These are phyloP conservation scores for Cryphonectria radicalis DNA, from an alignment of 2,329 filamentous ascomycete species.

Conservation along the genomic window DNA sequence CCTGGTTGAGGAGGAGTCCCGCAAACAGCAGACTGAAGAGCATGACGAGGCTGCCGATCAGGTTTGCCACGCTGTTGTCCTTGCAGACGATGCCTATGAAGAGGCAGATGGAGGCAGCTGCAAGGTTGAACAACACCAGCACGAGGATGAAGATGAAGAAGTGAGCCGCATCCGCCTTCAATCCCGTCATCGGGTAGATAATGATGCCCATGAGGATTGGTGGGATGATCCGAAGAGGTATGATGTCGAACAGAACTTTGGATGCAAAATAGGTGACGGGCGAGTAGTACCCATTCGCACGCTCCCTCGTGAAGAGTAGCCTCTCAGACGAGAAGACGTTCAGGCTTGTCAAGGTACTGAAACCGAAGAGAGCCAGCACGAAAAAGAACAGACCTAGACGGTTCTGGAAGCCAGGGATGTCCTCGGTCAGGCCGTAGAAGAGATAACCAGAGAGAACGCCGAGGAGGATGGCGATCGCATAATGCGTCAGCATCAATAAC, in stretches of 20 bases:
- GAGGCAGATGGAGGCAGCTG: constrained; percentile 88
- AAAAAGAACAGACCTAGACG: constrained; percentile 97
- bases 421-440: constrained; percentile 94
- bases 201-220: constrained; percentile 95
- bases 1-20: constrained; percentile 90
- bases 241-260: constrained; percentile 98
- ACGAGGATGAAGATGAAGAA: constrained; percentile 93
- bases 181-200: constrained; percentile 95
- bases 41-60: constrained; percentile 96
- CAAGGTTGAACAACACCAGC: constrained; percentile 92
- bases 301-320: constrained; percentile 87
- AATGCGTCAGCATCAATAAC: constrained; percentile 97
- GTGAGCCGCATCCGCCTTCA: constrained; percentile 79
- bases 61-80: constrained; percentile 86
- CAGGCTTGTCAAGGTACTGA: constrained; percentile 91
- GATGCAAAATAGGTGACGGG: constrained; percentile 92
- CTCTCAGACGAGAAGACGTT: constrained; percentile 93
- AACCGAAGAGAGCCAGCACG: constrained; percentile 91
- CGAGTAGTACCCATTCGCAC: constrained; percentile 95
- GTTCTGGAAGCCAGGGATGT: constrained; percentile 98
- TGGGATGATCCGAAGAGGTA: constrained; percentile 91
- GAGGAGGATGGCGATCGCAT: constrained; percentile 92
- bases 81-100: constrained; percentile 97
- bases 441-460: constrained; percentile 93
- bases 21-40: constrained; percentile 95